Evolutionary conservation across 1,284 basidiomycete genomes (phyloP).

Genomic region (Pisolithus thermaeus): DNA sequence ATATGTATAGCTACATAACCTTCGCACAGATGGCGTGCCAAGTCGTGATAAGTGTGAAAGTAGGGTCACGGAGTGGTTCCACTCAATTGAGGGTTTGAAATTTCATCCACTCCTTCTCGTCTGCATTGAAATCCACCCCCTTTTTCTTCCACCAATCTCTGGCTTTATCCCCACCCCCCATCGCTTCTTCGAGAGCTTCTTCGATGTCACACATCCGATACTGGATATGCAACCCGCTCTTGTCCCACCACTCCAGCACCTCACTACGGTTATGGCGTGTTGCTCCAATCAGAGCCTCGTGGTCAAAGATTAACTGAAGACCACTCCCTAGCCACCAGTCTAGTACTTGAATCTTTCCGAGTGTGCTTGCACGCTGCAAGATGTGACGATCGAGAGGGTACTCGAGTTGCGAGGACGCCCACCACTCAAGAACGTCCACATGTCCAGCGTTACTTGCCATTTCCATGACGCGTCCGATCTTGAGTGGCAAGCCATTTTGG

Average conservation of each 20-base stretch:
- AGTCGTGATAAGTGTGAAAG: background rate
- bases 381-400: conserved; percentile 72
- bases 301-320: conserved; percentile 70
- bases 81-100: conserved; percentile 60
- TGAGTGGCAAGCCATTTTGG: conserved; percentile 49
- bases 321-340: conserved; percentile 80
- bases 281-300: conserved; percentile 69
- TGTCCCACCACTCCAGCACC: conserved; percentile 82
- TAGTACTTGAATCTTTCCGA: conserved; percentile 74
- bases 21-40: background rate
- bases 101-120: conserved; percentile 80
- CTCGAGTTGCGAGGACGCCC: conserved; percentile 69
- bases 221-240: conserved; percentile 66
- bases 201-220: conserved; percentile 84
- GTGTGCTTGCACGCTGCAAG: conserved; percentile 68
- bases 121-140: conserved; percentile 73
- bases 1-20: background rate
- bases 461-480: conserved; percentile 77
- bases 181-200: conserved; percentile 79
- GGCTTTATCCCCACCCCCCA: conserved; percentile 65
- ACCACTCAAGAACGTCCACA: conserved; percentile 73
- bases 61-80: background rate
- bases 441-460: conserved; percentile 69
- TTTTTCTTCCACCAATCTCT: conserved; percentile 73
- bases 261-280: conserved; percentile 76